phyloP scores from a whole-genome alignment of 306 rosid species.

The Cajanus cajan region DNA sequence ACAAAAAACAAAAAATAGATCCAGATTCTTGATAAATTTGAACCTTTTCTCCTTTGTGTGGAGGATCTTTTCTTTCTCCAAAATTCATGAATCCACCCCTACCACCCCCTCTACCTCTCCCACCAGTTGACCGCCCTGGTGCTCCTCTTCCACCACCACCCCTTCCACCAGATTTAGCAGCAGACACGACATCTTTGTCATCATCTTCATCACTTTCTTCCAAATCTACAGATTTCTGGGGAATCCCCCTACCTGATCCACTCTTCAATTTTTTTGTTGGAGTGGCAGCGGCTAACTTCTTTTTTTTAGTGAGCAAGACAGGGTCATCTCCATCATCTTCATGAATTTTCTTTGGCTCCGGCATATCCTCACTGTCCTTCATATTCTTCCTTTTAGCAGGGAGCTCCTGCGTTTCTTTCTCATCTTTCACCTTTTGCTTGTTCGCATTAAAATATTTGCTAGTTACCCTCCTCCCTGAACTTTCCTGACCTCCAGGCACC shows the following conservation, averaged over 20 bases:
- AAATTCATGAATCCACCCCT: constrained; percentile 96
- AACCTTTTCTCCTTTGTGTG: constrained; percentile 97
- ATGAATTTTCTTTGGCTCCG: constrained; percentile 45
- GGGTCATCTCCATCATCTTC: constrained; percentile 50
- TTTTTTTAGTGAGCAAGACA: constrained; percentile 38
- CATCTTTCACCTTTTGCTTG: constrained; percentile 54
- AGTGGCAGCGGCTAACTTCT: constrained; percentile 52
- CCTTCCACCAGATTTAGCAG: constrained; percentile 69
- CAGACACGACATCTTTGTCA: constrained; percentile 41
- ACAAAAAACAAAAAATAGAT: constrained; percentile 5
- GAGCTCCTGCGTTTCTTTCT: constrained; percentile 46
- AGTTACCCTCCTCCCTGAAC: constrained; percentile 72
- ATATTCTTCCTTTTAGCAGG: constrained; percentile 69
- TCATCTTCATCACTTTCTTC: constrained; percentile 68
- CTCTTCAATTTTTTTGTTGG: constrained; percentile 75
- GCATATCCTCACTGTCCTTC: constrained; percentile 43
- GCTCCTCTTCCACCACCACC: constrained; percentile 85
- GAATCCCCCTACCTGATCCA: constrained; percentile 61
- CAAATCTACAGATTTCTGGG: constrained; percentile 43
- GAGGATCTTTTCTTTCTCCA: constrained; percentile 97
- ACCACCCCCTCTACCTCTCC: constrained; percentile 92
- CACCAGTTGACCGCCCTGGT: constrained; percentile 53
- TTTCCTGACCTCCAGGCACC: constrained; percentile 57
- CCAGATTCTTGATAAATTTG: constrained; percentile 15
- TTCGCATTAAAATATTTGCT: constrained; percentile 66